Conservation (phyloP, 768 basidiomycete species). For the Trametes cinnabarina region DNA sequence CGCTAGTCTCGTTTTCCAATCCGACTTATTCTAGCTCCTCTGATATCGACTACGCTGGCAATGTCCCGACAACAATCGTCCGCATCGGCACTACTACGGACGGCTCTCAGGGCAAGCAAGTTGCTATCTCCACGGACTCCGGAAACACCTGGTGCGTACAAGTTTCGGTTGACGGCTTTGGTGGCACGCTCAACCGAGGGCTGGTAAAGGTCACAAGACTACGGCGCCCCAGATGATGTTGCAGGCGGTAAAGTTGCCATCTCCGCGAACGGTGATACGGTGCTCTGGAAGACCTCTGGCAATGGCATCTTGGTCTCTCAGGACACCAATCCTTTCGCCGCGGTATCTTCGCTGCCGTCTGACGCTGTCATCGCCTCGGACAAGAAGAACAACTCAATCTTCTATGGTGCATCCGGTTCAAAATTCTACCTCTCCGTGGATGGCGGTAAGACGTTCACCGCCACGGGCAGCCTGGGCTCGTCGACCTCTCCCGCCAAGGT, state of each 20-base stretch:
- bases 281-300: conserved; percentile 53
- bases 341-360: conserved; percentile 52
- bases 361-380: conserved; percentile 59
- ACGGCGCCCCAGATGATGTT: conserved; percentile 51
- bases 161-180: neutral
- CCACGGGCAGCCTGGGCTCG: conserved; percentile 42
- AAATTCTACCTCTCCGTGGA: conserved; percentile 62
- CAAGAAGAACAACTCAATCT: conserved; percentile 53
- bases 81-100: conserved; percentile 42
- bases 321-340: conserved; percentile 45
- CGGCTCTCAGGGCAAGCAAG: conserved; percentile 49
- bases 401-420: conserved; percentile 57
- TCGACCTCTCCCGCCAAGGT: conserved; percentile 52
- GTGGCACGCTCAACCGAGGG: neutral
- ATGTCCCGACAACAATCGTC: conserved; percentile 47
- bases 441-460: conserved; percentile 51
- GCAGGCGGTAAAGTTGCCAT: conserved; percentile 34
- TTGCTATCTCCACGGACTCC: conserved; percentile 54
- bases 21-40: conserved; percentile 46
- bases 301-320: conserved; percentile 55
- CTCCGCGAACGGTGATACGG: conserved; percentile 53
- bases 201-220: conserved; percentile 44
- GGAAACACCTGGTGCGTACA: conserved; percentile 48
- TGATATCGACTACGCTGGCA: conserved; percentile 56
- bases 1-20: conserved; percentile 40